phyloP scores from a whole-genome alignment of 768 basidiomycete genomes.

The Tricholoma bakamatsutake region DNA sequence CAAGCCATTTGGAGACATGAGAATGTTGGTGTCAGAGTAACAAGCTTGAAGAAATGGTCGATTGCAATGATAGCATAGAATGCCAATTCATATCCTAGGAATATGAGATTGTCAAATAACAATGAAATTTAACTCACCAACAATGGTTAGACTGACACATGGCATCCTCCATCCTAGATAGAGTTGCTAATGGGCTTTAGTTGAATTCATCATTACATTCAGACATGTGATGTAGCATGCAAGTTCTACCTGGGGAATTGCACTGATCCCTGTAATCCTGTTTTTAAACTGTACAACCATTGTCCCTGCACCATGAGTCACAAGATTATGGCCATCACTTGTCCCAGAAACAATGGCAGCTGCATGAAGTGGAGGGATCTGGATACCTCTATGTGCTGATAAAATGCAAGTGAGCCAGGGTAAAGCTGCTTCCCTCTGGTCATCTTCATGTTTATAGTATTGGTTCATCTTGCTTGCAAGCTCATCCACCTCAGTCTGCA shows the following conservation, averaged over 20 bases:
- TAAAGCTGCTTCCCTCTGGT: slow-evolving; percentile 21
- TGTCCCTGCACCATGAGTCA: not conserved
- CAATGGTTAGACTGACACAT: not conserved
- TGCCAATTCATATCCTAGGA: not conserved
- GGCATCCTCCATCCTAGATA: not conserved
- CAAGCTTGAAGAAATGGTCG: not conserved
- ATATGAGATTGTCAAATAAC: not conserved
- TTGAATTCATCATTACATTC: not conserved
- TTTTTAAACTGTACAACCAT: no score
- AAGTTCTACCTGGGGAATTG: not conserved
- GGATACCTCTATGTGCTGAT: not conserved
- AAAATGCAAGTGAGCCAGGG: not conserved
- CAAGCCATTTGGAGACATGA: not conserved
- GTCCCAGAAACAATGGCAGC: not conserved
- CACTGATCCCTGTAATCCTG: no score
- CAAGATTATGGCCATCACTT: not conserved
- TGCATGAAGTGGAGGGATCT: not conserved
- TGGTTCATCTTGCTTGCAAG: not conserved
- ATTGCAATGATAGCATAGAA: not conserved
- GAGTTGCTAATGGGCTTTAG: not conserved
- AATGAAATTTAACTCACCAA: no score
- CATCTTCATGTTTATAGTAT: not conserved
- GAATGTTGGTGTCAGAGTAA: not conserved
- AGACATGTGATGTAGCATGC: not conserved
- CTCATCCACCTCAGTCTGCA: no score